phyloP scores from a whole-genome alignment of 169 alveolate genomes.

The Ichthyophthirius multifiliis region DNA sequence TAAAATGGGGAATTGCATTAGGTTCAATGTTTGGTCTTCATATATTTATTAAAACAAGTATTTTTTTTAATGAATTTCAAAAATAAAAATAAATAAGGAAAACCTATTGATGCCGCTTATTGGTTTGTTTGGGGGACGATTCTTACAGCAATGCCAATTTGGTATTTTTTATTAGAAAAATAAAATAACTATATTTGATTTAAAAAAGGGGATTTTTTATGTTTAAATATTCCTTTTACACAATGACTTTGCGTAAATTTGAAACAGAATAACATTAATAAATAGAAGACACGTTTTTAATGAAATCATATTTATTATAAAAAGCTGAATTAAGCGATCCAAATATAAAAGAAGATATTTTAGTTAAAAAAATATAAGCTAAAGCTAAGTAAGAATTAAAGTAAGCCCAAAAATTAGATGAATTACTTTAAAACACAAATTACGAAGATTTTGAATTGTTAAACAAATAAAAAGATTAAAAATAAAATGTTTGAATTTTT shows the following conservation, averaged over 20 bases:
- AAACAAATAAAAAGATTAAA: background rate
- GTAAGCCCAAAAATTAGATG: background rate
- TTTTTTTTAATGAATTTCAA: background rate
- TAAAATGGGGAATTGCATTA: constrained; percentile 40
- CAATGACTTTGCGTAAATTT: constrained; percentile 21
- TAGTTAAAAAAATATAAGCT: constrained; percentile 7
- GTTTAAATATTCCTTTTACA: constrained; percentile 17
- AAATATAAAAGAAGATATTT: background rate
- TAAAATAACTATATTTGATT: background rate
- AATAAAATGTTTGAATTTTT: no score
- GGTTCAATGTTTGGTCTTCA: constrained; percentile 43
- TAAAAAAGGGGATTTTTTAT: constrained; percentile 4
- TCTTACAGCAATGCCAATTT: constrained; percentile 1
- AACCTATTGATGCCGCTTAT: background rate
- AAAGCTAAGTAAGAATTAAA: background rate
- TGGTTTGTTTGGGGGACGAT: constrained; percentile 19
- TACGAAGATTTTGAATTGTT: constrained; percentile 11
- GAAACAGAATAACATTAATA: background rate
- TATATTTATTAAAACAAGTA: constrained; percentile 34
- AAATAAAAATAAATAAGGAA: background rate
- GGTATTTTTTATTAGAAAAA: background rate
- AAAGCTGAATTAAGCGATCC: background rate
- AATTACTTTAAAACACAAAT: background rate
- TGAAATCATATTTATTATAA: background rate
- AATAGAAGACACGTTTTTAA: background rate